A percentile compares a stretch with the other conserved stretches of the same genome.
phyloP scores from a whole-genome alignment of 1,139 yeast species.

The Kurtzmaniella quercitrusa region DNA sequence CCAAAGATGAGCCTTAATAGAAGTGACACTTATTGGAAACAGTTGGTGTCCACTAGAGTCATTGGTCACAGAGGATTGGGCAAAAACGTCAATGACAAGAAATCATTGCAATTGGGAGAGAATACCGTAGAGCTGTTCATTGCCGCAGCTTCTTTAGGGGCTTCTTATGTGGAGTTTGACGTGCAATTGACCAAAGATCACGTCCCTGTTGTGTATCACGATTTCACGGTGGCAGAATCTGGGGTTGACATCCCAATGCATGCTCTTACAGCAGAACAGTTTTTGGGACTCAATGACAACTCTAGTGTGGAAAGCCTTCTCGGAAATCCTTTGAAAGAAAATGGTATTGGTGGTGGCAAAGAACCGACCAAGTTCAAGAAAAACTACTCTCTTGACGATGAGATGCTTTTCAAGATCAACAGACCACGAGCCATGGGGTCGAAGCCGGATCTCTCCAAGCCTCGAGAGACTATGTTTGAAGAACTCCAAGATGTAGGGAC shows the following conservation, averaged over 20 bases:
- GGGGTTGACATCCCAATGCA: slow-evolving; percentile 98
- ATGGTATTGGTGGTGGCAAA: slow-evolving; percentile 6
- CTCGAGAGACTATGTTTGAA: slow-evolving; percentile 3
- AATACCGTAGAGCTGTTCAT: slow-evolving; percentile 93
- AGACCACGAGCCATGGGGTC: slow-evolving; percentile 41
- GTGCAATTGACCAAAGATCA: slow-evolving; percentile 93
- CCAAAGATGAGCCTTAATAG: slow-evolving; percentile 63
- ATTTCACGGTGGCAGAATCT: slow-evolving; percentile 89
- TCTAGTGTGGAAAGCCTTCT: slow-evolving; percentile 13
- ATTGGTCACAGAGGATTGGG: slow-evolving; percentile 98
- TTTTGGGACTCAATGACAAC: slow-evolving; percentile 55
- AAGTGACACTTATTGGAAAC: slow-evolving; percentile 89
- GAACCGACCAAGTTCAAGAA: slow-evolving; percentile 10
- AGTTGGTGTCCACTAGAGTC: slow-evolving; percentile 81
- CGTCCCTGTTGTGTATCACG: slow-evolving; percentile 93
- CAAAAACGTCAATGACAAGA: slow-evolving; percentile 66
- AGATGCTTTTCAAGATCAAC: slow-evolving; percentile 26
- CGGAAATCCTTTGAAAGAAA: slow-evolving; percentile 9
- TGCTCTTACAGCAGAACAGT: slow-evolving; percentile 84
- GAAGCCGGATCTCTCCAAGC: slow-evolving; percentile 20
- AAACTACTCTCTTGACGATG: slow-evolving; percentile 36
- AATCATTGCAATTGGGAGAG: slow-evolving; percentile 89
- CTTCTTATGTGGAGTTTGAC: slow-evolving; percentile 90
- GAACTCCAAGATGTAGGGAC: slow-evolving; percentile 11
- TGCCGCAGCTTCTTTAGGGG: slow-evolving; percentile 95